Evolutionary conservation across 768 basidiomycete genomes (phyloP), one percentile per base, ranked within the genome.

Genomic region (Ramaria sp.): DNA sequence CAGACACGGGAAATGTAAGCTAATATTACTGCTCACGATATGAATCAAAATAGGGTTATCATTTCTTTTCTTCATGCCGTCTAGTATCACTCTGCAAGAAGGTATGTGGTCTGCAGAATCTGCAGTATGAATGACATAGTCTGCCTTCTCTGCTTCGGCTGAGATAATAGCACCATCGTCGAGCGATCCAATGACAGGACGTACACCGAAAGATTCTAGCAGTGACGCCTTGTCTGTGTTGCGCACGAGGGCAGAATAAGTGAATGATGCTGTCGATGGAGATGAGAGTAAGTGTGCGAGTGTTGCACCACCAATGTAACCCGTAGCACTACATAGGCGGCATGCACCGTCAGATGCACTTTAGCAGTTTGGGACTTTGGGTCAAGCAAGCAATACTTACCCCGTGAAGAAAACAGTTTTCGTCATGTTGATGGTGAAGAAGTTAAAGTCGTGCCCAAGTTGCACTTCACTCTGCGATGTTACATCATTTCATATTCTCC

Each of bases 201-300:
- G 69, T 13, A 78, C 63, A 11, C 74, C 73, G 45, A 74, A 51
- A 17, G 48, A 30, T 42, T 61, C 59, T 13, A 60, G 38, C 17
- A 46, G 19, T 22, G 38, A n/a, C 27, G 70, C 72, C 61, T 78
- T n/a, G n/a, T n/a, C n/a, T n/a, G n/a, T n/a, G n/a, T n/a, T n/a
- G n/a, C n/a, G n/a, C n/a, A n/a, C n/a, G 19, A 82, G 73, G 20
- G 67, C 68, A 1, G 74, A 77, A 57, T 76, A 73, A 1, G 72
- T 63, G 62, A 79, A 76, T 10, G 68, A 69, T 53, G 71, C 67
- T 0, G 70, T 62, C 27, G 68, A 69, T 9, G 74, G 70, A 60
- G 80, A 76, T 27, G 67, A 64, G 53, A 82, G 69, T 12, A 82
- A 68, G 37, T 70, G 73, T n/a, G n/a, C n/a, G n/a, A n/a, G n/a